Conservation (phyloP, 2,329 filamentous ascomycete genomes). For the Fusarium drepaniforme region DNA sequence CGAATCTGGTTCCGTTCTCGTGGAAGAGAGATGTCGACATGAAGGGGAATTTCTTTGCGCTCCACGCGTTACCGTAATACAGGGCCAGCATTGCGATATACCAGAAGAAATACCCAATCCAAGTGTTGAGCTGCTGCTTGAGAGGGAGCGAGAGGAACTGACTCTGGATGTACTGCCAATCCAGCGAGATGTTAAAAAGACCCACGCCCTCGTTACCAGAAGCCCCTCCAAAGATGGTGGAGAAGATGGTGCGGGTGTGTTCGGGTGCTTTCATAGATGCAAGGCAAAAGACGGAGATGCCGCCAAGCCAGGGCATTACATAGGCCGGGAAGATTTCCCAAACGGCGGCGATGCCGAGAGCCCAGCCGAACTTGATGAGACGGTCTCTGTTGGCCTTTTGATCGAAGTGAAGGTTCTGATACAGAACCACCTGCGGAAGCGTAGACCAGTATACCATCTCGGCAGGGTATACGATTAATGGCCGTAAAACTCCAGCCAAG, state of each 20-base stretch:
- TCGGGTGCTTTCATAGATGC: slow-evolving; percentile 53
- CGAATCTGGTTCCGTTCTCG: slow-evolving; percentile 41
- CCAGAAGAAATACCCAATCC: slow-evolving; percentile 53
- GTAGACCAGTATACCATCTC: slow-evolving; percentile 51
- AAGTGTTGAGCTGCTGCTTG: slow-evolving; percentile 51
- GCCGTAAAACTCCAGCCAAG: slow-evolving; percentile 44
- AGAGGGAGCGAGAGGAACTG: slow-evolving; percentile 52
- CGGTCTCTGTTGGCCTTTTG: slow-evolving; percentile 41
- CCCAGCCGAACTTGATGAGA: slow-evolving; percentile 46
- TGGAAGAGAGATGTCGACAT: slow-evolving; percentile 47
- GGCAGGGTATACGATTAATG: slow-evolving; percentile 48
- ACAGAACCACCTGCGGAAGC: slow-evolving; percentile 48
- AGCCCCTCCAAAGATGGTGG: slow-evolving; percentile 56
- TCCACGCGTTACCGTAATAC: slow-evolving; percentile 58
- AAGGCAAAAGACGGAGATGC: slow-evolving; percentile 59
- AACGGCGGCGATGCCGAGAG: slow-evolving; percentile 50
- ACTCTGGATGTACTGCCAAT: slow-evolving; percentile 59
- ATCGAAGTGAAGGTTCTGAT: slow-evolving; percentile 50
- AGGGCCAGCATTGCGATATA: slow-evolving; percentile 50
- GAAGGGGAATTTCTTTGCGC: slow-evolving; percentile 48
- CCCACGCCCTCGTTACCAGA: slow-evolving; percentile 53
- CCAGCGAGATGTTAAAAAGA: slow-evolving; percentile 54
- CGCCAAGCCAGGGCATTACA: slow-evolving; percentile 56
- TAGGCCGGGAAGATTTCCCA: slow-evolving; percentile 63
- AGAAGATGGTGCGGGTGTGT: slow-evolving; percentile 38